These are phyloP conservation scores for Clitocybe nebularis DNA, from an alignment of 1,284 basidiomycete genomes.

Conservation along the genomic window DNA sequence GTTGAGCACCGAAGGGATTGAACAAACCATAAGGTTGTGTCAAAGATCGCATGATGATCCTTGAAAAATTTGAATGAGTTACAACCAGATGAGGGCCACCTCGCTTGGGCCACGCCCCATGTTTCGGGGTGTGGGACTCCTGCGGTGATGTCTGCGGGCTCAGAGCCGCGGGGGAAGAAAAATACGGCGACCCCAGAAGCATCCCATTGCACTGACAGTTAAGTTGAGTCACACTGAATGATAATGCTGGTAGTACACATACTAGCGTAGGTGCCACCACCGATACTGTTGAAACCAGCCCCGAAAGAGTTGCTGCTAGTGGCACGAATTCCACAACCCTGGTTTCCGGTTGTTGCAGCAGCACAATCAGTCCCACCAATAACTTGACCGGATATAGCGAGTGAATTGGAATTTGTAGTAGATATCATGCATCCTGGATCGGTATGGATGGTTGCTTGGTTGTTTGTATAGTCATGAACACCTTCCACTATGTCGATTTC, in stretches of 20 bases:
- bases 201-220: slow-evolving; percentile 64
- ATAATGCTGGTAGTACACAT: too few relatives aligned
- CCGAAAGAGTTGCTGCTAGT: slow-evolving; percentile 55
- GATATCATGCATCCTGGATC: slow-evolving; percentile 65
- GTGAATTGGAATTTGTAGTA: slow-evolving; percentile 41
- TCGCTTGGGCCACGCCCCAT: slow-evolving; percentile 77
- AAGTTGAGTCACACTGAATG: too few relatives aligned
- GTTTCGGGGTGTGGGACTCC: slow-evolving; percentile 62
- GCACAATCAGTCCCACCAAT: slow-evolving; percentile 70
- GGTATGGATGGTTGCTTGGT: slow-evolving; percentile 81
- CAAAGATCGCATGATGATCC: slow-evolving; percentile 73
- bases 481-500: slow-evolving; percentile 90
- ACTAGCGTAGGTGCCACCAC: slow-evolving; percentile 84
- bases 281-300: slow-evolving; percentile 62
- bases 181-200: slow-evolving; percentile 70
- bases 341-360: slow-evolving; percentile 59
- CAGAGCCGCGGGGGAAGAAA: slow-evolving; percentile 71
- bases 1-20: too few relatives aligned
- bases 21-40: slow-evolving; percentile 75
- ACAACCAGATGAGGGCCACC: slow-evolving; percentile 69
- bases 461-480: slow-evolving; percentile 72
- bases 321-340: slow-evolving; percentile 67
- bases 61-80: slow-evolving; percentile 74
- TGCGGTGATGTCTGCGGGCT: slow-evolving; percentile 72
- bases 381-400: slow-evolving; percentile 57